phyloP scores from a whole-genome alignment of 345 rosid genomes.

The Hevea brasiliensis region DNA sequence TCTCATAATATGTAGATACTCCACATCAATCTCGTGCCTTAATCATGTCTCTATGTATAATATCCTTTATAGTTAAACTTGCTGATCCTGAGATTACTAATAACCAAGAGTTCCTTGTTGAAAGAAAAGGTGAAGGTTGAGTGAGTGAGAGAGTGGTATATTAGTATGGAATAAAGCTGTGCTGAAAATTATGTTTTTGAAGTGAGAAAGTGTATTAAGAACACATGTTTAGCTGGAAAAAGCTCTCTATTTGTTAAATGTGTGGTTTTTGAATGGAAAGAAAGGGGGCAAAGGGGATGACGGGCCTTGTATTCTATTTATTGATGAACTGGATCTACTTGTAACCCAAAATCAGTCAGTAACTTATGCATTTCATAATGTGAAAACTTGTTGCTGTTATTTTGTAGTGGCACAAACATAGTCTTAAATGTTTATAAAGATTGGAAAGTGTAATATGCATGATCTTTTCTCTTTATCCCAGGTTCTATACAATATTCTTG shows the following conservation, averaged over 20 bases:
- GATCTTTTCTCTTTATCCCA: slow-evolving; percentile 25
- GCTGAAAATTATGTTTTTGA: too few species aligned
- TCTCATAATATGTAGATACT: too few species aligned
- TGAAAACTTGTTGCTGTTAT: neutral
- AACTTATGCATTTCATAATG: slow-evolving; percentile 27
- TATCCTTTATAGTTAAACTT: too few species aligned
- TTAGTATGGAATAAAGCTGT: too few species aligned
- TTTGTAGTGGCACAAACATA: neutral
- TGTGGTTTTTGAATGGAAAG: slow-evolving; percentile 72
- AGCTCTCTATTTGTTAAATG: slow-evolving; percentile 73
- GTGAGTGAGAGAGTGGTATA: too few species aligned
- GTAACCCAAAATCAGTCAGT: slow-evolving; percentile 95
- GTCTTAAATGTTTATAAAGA: neutral
- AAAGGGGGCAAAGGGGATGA: slow-evolving; percentile 56
- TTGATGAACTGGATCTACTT: slow-evolving; percentile 94
- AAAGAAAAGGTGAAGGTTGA: too few species aligned
- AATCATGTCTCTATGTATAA: too few species aligned
- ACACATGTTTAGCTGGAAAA: slow-evolving; percentile 86
- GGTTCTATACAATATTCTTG: slow-evolving; percentile 87
- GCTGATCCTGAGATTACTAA: too few species aligned
- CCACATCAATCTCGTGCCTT: too few species aligned
- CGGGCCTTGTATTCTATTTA: slow-evolving; percentile 82
- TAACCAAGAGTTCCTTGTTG: too few species aligned
- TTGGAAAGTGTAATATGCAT: slow-evolving; percentile 3
- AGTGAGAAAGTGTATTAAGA: too few species aligned